Conservation (phyloP, 108 stramenopile species). For the Nitzschia inconspicua region DNA sequence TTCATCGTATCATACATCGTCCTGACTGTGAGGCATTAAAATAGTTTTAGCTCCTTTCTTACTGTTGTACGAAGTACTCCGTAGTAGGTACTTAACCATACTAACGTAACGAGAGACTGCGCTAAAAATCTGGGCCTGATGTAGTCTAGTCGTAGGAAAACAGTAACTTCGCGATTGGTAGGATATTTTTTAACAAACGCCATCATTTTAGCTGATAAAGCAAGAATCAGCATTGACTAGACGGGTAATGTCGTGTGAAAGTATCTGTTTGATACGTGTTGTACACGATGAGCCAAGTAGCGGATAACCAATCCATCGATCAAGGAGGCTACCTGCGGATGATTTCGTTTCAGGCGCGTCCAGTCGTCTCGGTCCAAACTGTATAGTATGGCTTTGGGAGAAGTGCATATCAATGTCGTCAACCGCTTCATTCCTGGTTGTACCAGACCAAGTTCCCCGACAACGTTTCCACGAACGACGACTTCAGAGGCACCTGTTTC, state of each 20-base stretch:
- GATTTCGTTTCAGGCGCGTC: conserved; percentile 23
- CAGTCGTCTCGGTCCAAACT: conserved; percentile 44
- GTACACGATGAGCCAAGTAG: conserved; percentile 67
- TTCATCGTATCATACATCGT: too few species aligned
- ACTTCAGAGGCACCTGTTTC: conserved; percentile 48
- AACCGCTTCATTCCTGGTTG: conserved; percentile 50
- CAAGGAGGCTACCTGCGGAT: conserved; percentile 45
- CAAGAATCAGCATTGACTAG: neutral
- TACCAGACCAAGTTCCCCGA: conserved; percentile 77
- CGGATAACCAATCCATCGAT: conserved; percentile 67
- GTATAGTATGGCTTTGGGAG: conserved; percentile 57
- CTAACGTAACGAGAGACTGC: too few species aligned
- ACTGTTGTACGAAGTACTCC: too few species aligned
- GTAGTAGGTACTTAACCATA: too few species aligned
- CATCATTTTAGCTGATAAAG: too few species aligned
- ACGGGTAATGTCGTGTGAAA: conserved; percentile 58
- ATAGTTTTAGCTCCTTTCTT: too few species aligned
- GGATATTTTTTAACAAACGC: too few species aligned
- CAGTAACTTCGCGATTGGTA: too few species aligned
- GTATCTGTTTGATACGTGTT: conserved; percentile 77
- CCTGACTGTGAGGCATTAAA: too few species aligned
- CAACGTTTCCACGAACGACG: conserved; percentile 39
- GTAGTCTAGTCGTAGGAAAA: too few species aligned
- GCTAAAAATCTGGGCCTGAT: too few species aligned
- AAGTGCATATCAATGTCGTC: conserved; percentile 49